These are phyloP conservation scores for Rhodotorula sp. DNA, from an alignment of 1,284 basidiomycete genomes.

Conservation along the genomic window DNA sequence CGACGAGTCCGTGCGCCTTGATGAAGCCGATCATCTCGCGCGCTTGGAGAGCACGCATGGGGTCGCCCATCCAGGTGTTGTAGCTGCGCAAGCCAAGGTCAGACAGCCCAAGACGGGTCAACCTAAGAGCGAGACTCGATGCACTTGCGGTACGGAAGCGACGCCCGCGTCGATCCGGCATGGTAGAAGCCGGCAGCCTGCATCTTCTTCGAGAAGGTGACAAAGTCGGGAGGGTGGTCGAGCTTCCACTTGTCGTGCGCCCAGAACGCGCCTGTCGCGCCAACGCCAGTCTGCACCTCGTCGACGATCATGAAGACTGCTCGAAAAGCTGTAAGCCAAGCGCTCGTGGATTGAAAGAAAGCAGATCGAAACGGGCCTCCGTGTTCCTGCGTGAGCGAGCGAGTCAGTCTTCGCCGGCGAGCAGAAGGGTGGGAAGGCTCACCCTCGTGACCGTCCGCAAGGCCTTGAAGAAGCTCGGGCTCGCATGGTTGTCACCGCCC, in stretches of 20 bases:
- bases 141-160: slow-evolving; percentile 55
- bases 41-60: slow-evolving; percentile 57
- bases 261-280: slow-evolving; percentile 59
- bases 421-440: background rate
- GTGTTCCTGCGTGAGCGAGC: slow-evolving; percentile 46
- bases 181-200: slow-evolving; percentile 57
- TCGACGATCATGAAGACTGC: slow-evolving; percentile 57
- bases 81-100: slow-evolving; percentile 18
- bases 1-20: slow-evolving; percentile 38
- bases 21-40: slow-evolving; percentile 55
- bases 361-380: slow-evolving; percentile 31
- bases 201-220: slow-evolving; percentile 51
- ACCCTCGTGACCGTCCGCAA: slow-evolving; percentile 53
- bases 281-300: slow-evolving; percentile 57
- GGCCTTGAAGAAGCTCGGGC: slow-evolving; percentile 55
- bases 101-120: background rate
- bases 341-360: too few relatives aligned
- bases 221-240: slow-evolving; percentile 54
- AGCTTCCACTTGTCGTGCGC: slow-evolving; percentile 59
- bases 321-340: background rate
- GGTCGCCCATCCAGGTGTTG: slow-evolving; percentile 53
- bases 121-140: slow-evolving; percentile 13
- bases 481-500: slow-evolving; percentile 60
- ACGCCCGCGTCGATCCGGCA: slow-evolving; percentile 54
- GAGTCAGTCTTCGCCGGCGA: background rate